phyloP scores from a whole-genome alignment of 441 rosid genomes.

The Syzygium syzygioides region DNA sequence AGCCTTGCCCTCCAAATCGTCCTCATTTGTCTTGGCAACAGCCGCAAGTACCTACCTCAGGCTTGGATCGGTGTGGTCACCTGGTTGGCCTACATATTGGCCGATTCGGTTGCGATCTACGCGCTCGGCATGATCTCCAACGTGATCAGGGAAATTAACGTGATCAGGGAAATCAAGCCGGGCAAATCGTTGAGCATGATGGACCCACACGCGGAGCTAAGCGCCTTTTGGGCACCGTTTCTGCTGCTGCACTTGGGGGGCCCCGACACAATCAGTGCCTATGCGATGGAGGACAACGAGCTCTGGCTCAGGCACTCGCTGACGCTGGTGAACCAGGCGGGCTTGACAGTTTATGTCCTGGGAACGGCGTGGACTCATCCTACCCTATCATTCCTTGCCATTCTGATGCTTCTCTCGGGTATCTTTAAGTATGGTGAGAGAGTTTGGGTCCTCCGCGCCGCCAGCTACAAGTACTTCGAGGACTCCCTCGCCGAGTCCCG shows the following conservation, averaged over 20 bases:
- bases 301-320: background rate
- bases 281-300: background rate
- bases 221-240: constrained; percentile 26
- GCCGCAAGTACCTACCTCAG: constrained; percentile 7
- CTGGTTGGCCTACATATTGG: constrained; percentile 30
- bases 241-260: background rate
- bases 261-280: background rate
- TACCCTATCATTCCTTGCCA: no score
- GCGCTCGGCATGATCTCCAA: constrained; percentile 23
- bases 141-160: constrained; percentile 7
- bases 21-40: no score
- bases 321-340: background rate
- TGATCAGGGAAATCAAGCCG: background rate
- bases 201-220: constrained; percentile 3
- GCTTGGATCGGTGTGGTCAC: constrained; percentile 6
- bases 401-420: background rate
- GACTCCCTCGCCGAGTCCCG: no score
- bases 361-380: background rate
- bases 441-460: no score
- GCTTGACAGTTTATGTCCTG: background rate
- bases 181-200: background rate
- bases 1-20: background rate
- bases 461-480: no score
- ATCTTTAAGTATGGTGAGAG: no score
- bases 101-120: constrained; percentile 22